Base-by-base conservation (phyloP, 2,329 filamentous ascomycete genomes). In the Trichoderma aggressivum region DNA sequence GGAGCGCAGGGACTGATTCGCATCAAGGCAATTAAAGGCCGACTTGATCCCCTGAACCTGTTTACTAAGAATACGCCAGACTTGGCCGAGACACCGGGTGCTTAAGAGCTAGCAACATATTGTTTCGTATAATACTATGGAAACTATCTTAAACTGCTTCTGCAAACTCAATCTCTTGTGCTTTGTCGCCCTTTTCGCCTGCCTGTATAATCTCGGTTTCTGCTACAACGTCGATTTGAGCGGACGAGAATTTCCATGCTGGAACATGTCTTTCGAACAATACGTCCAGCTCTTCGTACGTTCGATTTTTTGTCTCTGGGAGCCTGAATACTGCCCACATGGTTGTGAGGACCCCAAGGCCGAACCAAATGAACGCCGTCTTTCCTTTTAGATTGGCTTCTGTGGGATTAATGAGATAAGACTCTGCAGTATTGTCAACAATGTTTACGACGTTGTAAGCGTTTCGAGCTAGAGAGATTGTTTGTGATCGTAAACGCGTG, bases 281-380 rank as follows among this genome's bases (percentile, higher is more conserved):
- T 62, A 78, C 30, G 63, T 81, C 79, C 56, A 81, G 70, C 73
- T 85, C 82, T 3, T 82, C 83, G 71, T 84, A 85, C 0, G 82
- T 83, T 11, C 83, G 78, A 60, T 60, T 60, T 6, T 50, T 50
- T n/a, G 43, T 50, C 10, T 50, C 43, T n/a, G 43, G 43, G 43
- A 50, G 43, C 43, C 43, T 50, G 43, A 50, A 50, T 21, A 50
- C 43, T 21, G 43, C 43, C 43, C 43, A 50, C 18, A n/a, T 50
- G 21, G 43, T 50, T 50, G 43, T 50, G 2, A 50, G 43, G 43
- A 50, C 43, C n/a, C 43, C 43, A 7, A 50, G 43, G 43, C 43
- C 43, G n/a, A 50, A 50, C 43, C 43, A 50, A n/a, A 50, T 21
- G n/a, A 50, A 50, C n/a, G 43, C 43, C n/a, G 43, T 50, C 43